Evolutionary conservation across 495 filamentous ascomycete species (phyloP), one percentile per base, ranked within the genome.

Genomic region (Penicillium canescens): DNA sequence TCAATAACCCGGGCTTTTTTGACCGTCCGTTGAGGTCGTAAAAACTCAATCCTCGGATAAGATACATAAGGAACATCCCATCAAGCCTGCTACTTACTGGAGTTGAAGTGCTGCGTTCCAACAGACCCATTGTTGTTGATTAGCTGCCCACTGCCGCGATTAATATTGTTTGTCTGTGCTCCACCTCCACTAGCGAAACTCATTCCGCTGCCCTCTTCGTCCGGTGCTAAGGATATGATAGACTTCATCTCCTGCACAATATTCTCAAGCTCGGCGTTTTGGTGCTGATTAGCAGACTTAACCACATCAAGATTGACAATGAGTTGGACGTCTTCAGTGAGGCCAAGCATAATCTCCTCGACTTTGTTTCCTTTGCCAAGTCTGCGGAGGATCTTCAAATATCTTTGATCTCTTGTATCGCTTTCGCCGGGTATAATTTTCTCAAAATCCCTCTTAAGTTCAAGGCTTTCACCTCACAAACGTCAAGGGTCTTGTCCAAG

Each of bases 341-440:
- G 39, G 4, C 12, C n/a, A 4, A 9, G 1, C 48, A 60, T 57
- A 14, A 60, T 48, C 13, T 60, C 53, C 40, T 60, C 57, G 33
- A 56, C 52, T 18, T 56, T 60, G 20, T 54, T 59, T 21, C 46
- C 51, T 38, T 54, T 55, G 10, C 56, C 56, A 33, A 55, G 46
- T 38, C 56, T 47, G 1, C 46, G 40, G 9, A 50, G n/a, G 42
- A 55, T 6, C 23, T 50, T 50, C 14, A 28, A 37, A 28, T 59
- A 59, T 50, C 51, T 45, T 37, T 46, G 20, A 23, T 49, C n/a
- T 14, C 46, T 16, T 21, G 38, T 46, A 12, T 49, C 41, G 4
- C 13, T 50, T 50, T 56, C 43, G 23, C 53, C 45, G 8, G 45
- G 53, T 37, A 56, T 12, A 9, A 50, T 10, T 13, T 44, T 56